phyloP scores from a whole-genome alignment of 345 rosid genomes.

The Brassica carinata region DNA sequence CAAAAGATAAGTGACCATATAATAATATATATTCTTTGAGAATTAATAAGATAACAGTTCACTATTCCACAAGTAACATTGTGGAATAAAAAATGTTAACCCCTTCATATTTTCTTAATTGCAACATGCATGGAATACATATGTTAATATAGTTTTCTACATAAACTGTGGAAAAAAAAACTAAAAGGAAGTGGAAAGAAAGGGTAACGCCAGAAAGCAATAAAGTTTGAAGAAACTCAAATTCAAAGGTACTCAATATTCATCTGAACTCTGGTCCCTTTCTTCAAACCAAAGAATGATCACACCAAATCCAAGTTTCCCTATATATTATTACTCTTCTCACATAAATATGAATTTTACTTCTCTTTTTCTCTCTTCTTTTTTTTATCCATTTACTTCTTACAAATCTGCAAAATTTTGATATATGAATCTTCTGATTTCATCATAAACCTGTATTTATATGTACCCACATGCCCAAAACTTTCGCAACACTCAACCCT shows the following conservation, averaged over 20 bases:
- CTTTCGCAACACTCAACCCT: slow-evolving; percentile 57
- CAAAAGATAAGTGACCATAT: not conserved
- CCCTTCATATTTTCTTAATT: not conserved
- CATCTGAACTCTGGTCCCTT: slow-evolving; percentile 31
- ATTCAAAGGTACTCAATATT: slow-evolving; percentile 39
- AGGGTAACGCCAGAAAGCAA: slow-evolving; percentile 6
- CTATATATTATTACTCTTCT: slow-evolving; percentile 18
- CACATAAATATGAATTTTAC: slow-evolving; percentile 12
- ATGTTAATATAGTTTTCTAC: slow-evolving; percentile 16
- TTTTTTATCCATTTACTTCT: not conserved
- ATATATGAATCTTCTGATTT: slow-evolving; percentile 16
- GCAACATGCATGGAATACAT: not conserved
- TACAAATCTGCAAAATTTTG: slow-evolving; percentile 16
- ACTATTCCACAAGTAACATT: slow-evolving; percentile 19
- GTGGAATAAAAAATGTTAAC: not conserved
- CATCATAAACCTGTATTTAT: slow-evolving; percentile 64
- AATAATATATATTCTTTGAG: not conserved
- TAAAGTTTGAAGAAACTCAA: slow-evolving; percentile 29
- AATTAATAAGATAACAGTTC: slow-evolving; percentile 3
- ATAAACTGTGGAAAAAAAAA: not conserved
- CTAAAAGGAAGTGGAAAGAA: slow-evolving; percentile 3
- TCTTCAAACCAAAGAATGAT: slow-evolving; percentile 34
- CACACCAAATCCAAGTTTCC: slow-evolving; percentile 27
- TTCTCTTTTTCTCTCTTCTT: not conserved
- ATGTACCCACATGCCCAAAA: slow-evolving; percentile 62